A percentile compares a stretch with the other conserved stretches of the same genome.
Conservation (phyloP, 345 rosid species). For the Gossypium mustelinum region DNA sequence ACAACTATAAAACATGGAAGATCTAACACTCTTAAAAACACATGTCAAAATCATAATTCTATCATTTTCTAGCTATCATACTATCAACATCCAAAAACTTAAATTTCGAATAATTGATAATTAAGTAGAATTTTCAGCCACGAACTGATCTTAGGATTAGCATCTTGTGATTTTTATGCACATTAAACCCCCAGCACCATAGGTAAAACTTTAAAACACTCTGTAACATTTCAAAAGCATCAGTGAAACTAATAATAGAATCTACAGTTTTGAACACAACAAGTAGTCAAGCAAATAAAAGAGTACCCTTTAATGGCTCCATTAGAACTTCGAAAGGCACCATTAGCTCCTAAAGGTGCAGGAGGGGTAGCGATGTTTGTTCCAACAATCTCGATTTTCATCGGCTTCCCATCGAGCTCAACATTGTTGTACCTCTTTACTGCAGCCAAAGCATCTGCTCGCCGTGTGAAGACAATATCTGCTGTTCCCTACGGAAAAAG, state of each 20-base stretch:
- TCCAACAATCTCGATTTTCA: constrained; percentile 94
- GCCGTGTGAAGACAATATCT: constrained; percentile 72
- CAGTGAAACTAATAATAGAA: not conserved
- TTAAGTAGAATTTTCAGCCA: not conserved
- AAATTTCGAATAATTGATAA: not conserved
- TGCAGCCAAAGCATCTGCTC: constrained; percentile 75
- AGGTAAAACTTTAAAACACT: not conserved
- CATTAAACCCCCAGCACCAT: not conserved
- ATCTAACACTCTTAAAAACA: not conserved
- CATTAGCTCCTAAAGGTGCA: constrained; percentile 35
- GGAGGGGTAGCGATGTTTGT: constrained; percentile 53
- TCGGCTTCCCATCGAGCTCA: constrained; percentile 94
- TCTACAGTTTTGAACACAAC: not conserved
- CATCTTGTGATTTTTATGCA: not conserved
- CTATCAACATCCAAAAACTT: not conserved
- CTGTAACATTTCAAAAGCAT: not conserved
- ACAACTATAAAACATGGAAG: not conserved
- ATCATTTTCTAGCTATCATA: not conserved
- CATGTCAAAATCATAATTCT: not conserved
- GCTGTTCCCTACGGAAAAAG: constrained; percentile 78
- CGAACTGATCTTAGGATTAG: not conserved
- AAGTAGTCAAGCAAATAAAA: not conserved
- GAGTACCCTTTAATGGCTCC: constrained; percentile 54
- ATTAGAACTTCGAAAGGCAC: constrained; percentile 35
- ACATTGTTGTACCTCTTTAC: constrained; percentile 89